A percentile compares a stretch with the other conserved stretches of the same genome.
phyloP scores from a whole-genome alignment of 768 basidiomycete species.

The Mycena albidolilacea region DNA sequence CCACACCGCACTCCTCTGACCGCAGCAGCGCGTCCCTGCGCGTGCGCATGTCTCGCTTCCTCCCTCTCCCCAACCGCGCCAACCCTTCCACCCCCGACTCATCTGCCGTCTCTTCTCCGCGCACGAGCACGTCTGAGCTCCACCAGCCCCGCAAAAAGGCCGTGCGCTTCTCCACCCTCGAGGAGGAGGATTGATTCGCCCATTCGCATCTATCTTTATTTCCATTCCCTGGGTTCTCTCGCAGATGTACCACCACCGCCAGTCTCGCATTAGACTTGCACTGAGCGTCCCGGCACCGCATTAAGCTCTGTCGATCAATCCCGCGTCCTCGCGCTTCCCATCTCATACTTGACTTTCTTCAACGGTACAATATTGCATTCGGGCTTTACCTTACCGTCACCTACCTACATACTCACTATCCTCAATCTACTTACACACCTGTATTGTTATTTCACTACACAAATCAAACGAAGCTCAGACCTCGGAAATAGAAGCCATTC shows the following conservation, averaged over 20 bases:
- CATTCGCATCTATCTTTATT: constrained; percentile 37
- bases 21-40: constrained; percentile 37
- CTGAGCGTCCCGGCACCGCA: background rate
- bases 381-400: constrained; percentile 16
- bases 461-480: background rate
- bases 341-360: background rate
- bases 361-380: background rate
- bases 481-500: background rate
- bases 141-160: constrained; percentile 36
- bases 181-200: constrained; percentile 29
- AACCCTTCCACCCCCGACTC: constrained; percentile 49
- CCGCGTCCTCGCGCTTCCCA: constrained; percentile 2
- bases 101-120: constrained; percentile 33
- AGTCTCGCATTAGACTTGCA: background rate
- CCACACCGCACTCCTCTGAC: constrained; percentile 37
- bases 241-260: constrained; percentile 26
- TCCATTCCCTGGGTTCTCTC: constrained; percentile 27
- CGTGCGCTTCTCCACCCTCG: constrained; percentile 38
- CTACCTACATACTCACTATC: constrained; percentile 19
- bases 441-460: constrained; percentile 29
- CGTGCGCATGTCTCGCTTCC: constrained; percentile 53
- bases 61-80: constrained; percentile 63
- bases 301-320: background rate
- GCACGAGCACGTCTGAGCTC: constrained; percentile 34
- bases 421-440: constrained; percentile 16